Base-by-base conservation (phyloP, 1,139 yeast genomes). In the Yamadazyma mexicana region DNA sequence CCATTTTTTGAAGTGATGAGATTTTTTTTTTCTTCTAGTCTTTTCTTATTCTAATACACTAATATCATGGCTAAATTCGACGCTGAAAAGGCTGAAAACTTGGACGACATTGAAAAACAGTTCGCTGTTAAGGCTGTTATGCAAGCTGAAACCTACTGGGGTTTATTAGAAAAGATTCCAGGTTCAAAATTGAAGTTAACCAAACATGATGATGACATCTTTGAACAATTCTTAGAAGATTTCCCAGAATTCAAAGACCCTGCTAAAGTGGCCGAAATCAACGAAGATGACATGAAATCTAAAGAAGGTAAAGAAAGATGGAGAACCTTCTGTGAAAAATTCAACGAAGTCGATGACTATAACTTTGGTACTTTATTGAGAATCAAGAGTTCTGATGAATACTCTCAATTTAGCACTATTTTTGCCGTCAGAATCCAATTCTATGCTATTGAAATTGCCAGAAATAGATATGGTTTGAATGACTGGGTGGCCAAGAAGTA, bases 121-220 rank as follows among this genome's bases (percentile, higher is more conserved):
- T 92, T 92, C 58, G 98, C 98, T 37, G 98, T 94, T 48, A 89
- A 87, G 67, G 98, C 98, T 7, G 98, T 94, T 18, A 82, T 80
- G 64, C 98, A 94, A 63, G 94, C 96, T 45, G 95, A 87, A 61
- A 83, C 96, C 3, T 94, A 92, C 75, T 92, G 96, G 96, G 74
- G 75, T 38, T 68, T 94, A 45, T 66, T 94, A 40, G 76, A 77
- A 46, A 79, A 80, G 51, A 70, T 89, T 39, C 84, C 87, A 40
- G 98, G 95, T 12, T 78, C 95, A 31, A 78, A 76, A 50, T 73
- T 92, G 50, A 85, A 80, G 59, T 71, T 92, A 47, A 88, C 97
- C 39, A 76, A 79, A 56, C 75, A 66, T 48, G 98, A 94, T 61
- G 89, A 89, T 53, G 95, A 85, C 44, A 87, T 94, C 46, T 84